Conservation (phyloP, 1,284 basidiomycete species). For the Microbotryomycetes sp. region DNA sequence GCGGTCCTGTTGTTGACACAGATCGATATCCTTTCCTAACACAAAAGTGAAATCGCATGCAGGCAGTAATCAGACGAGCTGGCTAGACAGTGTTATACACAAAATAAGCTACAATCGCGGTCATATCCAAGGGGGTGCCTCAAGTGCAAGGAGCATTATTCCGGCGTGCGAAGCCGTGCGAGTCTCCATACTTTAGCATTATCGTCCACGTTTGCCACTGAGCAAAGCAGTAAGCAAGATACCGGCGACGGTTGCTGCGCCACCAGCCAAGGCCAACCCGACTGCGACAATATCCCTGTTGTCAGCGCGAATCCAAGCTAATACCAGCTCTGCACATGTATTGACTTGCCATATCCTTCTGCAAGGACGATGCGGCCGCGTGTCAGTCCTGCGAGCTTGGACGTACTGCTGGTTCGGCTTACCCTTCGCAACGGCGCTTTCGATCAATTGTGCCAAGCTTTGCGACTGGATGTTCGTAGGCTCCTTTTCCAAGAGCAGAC, state of each 20-base stretch:
- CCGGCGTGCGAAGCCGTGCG: too few relatives aligned
- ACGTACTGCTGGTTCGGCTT: constrained; percentile 37
- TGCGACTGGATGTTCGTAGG: constrained; percentile 90
- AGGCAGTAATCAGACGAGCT: too few relatives aligned
- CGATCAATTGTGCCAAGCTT: constrained; percentile 75
- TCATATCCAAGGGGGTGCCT: too few relatives aligned
- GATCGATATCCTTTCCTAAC: too few relatives aligned
- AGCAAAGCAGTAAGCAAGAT: constrained; percentile 66
- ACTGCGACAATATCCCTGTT: too few relatives aligned
- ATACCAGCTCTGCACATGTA: too few relatives aligned
- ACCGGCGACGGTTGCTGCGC: constrained; percentile 77
- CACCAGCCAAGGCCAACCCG: constrained; percentile 89
- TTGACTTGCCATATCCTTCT: constrained; percentile 63
- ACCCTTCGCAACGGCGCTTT: constrained; percentile 80
- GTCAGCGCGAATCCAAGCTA: neutral
- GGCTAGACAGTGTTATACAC: too few relatives aligned
- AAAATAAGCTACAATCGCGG: too few relatives aligned
- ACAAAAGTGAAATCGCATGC: too few relatives aligned
- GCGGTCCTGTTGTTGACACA: too few relatives aligned
- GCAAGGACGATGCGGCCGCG: constrained; percentile 2
- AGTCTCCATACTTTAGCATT: too few relatives aligned
- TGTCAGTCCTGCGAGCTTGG: neutral
- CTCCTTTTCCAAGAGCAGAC: constrained; percentile 82
- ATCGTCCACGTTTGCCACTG: constrained; percentile 10
- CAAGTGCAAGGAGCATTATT: too few relatives aligned